Evolutionary conservation across 2,329 filamentous ascomycete species (phyloP), one percentile per base, ranked within the genome.

Genomic region (Colletotrichum zoysiae): DNA sequence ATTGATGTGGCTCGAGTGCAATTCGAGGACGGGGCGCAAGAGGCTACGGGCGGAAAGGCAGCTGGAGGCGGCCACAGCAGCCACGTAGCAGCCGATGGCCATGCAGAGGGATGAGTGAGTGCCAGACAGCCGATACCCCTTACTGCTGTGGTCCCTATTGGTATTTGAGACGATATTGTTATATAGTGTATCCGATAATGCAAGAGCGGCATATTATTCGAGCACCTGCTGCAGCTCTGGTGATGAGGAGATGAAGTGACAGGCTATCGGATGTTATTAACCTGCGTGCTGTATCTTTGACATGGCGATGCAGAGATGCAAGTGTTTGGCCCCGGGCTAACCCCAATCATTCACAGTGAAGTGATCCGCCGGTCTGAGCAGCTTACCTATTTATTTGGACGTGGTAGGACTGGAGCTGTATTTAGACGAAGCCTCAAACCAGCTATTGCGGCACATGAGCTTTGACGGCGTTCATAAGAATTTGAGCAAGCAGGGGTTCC

Each of bases 1-100:
- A 68, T 62, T 18, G 74, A 75, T 40, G 74, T 71, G 63, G 74
- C 67, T 20, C 63, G 67, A 18, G 70, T 75, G 14, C 70, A 73
- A n/a, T 51, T 75, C 46, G 35, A 71, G 60, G 57, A 59, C 11
- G 59, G 55, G n/a, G 48, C 38, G 40, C 59, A 58, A 42, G 51
- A 48, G 35, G 42, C 11, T 18, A 55, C 56, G 23, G 51, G 42
- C 14, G 23, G 30, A 42, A 57, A 53, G 14, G 23, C 12, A 50
- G 44, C 40, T 30, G 33, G 51, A n/a, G 48, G 33, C 16, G 18
- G 44, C 18, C 8, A 66, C 23, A 35, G 58, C 18, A 44, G 11
- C 42, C 46, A 53, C 14, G 42, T n/a, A 33, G 50, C 58, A 5
- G 44, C 42, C 16, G 67, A 51, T 30, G 67, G 48, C 33, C 55